A percentile compares a stretch with the other conserved stretches of the same genome.
Evolutionary conservation across 2,329 filamentous ascomycete genomes (phyloP).

Genomic region (Trichoderma aggressivum): DNA sequence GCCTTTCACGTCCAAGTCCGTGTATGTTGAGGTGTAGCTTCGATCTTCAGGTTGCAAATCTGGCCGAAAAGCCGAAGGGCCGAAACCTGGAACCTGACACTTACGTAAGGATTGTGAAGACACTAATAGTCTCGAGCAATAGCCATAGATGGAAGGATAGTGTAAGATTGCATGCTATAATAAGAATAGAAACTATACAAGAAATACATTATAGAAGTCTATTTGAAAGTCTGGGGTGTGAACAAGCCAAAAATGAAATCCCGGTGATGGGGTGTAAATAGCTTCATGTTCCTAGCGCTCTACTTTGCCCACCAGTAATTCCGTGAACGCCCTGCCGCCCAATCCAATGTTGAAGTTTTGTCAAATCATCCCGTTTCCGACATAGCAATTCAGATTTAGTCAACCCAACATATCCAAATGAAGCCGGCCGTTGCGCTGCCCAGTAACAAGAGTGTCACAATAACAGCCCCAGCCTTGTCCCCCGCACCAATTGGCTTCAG

Average conservation of each 20-base stretch:
- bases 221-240: background rate
- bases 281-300: background rate
- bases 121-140: background rate
- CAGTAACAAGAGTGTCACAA: constrained; percentile 46
- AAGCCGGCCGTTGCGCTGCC: constrained; percentile 42
- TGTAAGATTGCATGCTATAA: background rate
- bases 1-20: background rate
- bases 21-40: background rate
- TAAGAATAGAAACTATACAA: background rate
- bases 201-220: background rate
- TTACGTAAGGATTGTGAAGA: background rate
- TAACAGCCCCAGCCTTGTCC: constrained; percentile 48
- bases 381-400: constrained; percentile 17
- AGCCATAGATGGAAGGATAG: background rate
- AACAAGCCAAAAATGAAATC: background rate
- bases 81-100: background rate
- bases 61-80: background rate
- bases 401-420: constrained; percentile 48
- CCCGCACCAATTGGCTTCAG: constrained; percentile 38
- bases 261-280: background rate
- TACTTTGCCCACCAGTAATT: background rate
- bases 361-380: background rate
- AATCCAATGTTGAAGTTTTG: background rate
- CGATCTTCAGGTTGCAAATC: background rate
- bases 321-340: background rate